Percentiles rank a stretch among this genome's conserved stretches.
These are phyloP conservation scores for Fusarium sp. DNA, from an alignment of 2,329 filamentous ascomycete species.

Conservation along the genomic window DNA sequence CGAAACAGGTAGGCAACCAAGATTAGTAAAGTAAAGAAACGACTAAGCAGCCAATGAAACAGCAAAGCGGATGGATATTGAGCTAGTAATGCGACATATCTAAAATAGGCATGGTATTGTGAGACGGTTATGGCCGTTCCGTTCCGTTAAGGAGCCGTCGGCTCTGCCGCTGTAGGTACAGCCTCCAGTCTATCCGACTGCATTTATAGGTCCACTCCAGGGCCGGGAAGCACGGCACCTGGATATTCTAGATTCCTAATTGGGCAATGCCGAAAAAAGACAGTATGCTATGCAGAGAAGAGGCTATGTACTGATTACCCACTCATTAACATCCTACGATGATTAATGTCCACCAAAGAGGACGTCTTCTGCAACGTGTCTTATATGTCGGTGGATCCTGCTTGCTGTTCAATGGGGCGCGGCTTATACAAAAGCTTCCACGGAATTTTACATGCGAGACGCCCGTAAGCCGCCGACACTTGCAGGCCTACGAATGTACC, in stretches of 20 bases:
- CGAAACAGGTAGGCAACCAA: neutral
- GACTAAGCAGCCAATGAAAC: neutral
- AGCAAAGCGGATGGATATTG: neutral
- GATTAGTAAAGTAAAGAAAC: neutral
- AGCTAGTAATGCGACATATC: neutral
- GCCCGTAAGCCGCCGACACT: neutral
- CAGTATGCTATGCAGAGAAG: no score
- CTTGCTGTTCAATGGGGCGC: no score
- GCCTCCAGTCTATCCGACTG: neutral
- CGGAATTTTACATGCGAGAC: neutral
- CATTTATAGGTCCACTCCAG: neutral
- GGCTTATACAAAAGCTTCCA: neutral
- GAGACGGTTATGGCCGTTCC: conserved; percentile 3
- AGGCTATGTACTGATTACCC: conserved; percentile 1
- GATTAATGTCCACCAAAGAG: neutral
- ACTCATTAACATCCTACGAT: conserved; percentile 1
- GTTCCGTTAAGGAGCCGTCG: neutral
- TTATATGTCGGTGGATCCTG: no score
- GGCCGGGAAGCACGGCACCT: neutral
- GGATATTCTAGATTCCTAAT: conserved; percentile 2
- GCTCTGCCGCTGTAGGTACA: no score
- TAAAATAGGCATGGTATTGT: neutral
- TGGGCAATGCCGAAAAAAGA: neutral
- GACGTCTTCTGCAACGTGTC: neutral
- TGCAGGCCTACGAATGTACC: neutral